phyloP scores from a whole-genome alignment of 441 rosid species.

The Aquilaria agallochum region DNA sequence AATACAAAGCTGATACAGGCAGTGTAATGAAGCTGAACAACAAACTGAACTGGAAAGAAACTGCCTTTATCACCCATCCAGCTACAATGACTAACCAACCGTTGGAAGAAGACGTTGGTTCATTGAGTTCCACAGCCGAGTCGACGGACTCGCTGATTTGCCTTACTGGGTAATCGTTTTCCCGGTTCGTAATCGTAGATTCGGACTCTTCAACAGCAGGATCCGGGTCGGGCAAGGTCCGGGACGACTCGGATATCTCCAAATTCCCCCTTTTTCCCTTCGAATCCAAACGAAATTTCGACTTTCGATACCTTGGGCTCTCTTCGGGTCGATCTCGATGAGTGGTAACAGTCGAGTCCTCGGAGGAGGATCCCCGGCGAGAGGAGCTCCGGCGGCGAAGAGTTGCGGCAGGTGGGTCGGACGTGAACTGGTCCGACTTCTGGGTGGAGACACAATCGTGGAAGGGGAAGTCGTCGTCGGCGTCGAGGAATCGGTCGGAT shows the following conservation, averaged over 20 bases:
- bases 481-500: conserved; percentile 35
- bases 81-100: conserved; percentile 40
- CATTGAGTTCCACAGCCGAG: conserved; percentile 22
- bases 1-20: conserved; percentile 42
- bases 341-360: conserved; percentile 15
- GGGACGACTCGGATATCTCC: conserved; percentile 20
- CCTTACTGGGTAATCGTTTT: conserved; percentile 8
- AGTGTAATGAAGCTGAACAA: conserved; percentile 38
- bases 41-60: conserved; percentile 59
- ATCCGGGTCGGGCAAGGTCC: conserved; percentile 15
- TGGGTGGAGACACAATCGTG: conserved; percentile 32
- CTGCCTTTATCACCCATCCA: conserved; percentile 53
- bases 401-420: conserved; percentile 23
- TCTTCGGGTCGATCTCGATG: conserved; percentile 3
- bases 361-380: conserved; percentile 16
- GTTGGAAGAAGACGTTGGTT: conserved; percentile 15
- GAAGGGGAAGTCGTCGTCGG: conserved; percentile 52
- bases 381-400: conserved; percentile 35
- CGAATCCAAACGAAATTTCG: conserved; percentile 15
- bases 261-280: conserved; percentile 26
- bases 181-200: conserved; percentile 23
- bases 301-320: conserved; percentile 18
- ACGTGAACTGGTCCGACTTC: conserved; percentile 28
- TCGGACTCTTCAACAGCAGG: conserved; percentile 15
- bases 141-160: conserved; percentile 19